Percentiles rank a stretch among this genome's conserved stretches.
These are phyloP conservation scores for Beauveria brongniartii DNA, from an alignment of 2,329 filamentous ascomycete genomes.

Conservation along the genomic window DNA sequence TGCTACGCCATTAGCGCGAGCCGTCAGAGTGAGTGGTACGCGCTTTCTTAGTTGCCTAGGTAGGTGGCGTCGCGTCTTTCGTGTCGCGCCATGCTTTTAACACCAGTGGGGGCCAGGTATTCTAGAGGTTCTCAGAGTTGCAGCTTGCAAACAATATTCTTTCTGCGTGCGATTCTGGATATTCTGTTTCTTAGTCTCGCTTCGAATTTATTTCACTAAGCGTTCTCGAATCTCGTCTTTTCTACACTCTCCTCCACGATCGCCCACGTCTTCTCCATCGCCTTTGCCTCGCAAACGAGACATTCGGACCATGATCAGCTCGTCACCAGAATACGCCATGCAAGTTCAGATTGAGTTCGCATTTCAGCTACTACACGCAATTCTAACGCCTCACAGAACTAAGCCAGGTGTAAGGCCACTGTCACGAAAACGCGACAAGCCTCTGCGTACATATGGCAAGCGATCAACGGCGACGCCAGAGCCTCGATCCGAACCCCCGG, in stretches of 20 bases:
- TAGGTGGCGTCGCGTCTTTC: conserved; percentile 6
- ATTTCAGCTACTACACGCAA: neutral
- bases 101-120: neutral
- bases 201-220: neutral
- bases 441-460: conserved; percentile 34
- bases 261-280: neutral
- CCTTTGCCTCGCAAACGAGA: neutral
- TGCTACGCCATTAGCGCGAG: neutral
- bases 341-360: conserved; percentile 4
- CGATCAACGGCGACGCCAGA: conserved; percentile 20
- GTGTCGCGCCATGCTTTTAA: conserved; percentile 2
- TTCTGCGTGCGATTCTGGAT: neutral
- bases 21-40: conserved; percentile 5
- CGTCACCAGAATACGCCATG: conserved; percentile 25
- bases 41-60: neutral
- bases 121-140: neutral
- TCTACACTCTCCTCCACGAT: neutral
- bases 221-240: neutral
- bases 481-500: conserved; percentile 19
- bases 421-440: conserved; percentile 24
- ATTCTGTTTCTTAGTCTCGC: neutral
- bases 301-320: conserved; percentile 16
- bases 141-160: conserved; percentile 1
- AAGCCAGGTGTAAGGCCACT: conserved; percentile 19
- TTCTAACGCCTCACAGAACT: conserved; percentile 21